Percentiles rank a stretch among this genome's conserved stretches.
Conservation (phyloP, 768 basidiomycete species). For the Tylopilus cervinicoccineus region DNA sequence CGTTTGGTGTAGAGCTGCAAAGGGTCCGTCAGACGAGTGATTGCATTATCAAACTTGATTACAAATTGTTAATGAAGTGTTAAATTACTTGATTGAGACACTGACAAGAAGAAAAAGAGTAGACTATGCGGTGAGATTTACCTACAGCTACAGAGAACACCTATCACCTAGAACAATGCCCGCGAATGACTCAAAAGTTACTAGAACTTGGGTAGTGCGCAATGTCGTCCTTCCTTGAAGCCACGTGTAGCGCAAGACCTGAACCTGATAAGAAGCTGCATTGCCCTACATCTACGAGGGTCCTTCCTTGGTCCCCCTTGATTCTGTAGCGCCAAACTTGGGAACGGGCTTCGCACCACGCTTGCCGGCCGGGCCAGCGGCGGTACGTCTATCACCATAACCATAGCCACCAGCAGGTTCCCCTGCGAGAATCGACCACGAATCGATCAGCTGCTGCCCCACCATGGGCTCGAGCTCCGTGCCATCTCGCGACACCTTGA, state of each 20-base stretch:
- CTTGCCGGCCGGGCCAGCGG: background rate
- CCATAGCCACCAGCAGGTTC: conserved; percentile 1
- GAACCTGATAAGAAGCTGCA: background rate
- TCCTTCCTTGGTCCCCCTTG: background rate
- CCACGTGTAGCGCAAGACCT: too few species aligned
- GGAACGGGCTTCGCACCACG: conserved; percentile 5
- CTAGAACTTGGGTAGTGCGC: too few species aligned
- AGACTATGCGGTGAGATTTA: background rate
- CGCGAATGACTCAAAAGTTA: background rate
- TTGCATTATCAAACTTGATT: background rate
- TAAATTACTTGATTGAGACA: too few species aligned
- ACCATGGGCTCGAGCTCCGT: conserved; percentile 86
- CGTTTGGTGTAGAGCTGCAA: background rate
- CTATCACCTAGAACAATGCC: too few species aligned
- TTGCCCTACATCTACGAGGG: background rate
- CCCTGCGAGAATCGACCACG: conserved; percentile 50
- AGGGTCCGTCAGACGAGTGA: conserved; percentile 1
- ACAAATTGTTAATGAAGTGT: background rate
- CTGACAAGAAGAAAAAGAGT: too few species aligned
- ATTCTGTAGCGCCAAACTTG: background rate
- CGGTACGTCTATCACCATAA: background rate
- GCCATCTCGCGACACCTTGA: conserved; percentile 84
- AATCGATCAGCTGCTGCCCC: conserved; percentile 62
- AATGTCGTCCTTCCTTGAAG: too few species aligned
- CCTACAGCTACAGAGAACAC: background rate